phyloP scores from a whole-genome alignment of 2,329 filamentous ascomycete genomes.

The Elsinoe batatas region DNA sequence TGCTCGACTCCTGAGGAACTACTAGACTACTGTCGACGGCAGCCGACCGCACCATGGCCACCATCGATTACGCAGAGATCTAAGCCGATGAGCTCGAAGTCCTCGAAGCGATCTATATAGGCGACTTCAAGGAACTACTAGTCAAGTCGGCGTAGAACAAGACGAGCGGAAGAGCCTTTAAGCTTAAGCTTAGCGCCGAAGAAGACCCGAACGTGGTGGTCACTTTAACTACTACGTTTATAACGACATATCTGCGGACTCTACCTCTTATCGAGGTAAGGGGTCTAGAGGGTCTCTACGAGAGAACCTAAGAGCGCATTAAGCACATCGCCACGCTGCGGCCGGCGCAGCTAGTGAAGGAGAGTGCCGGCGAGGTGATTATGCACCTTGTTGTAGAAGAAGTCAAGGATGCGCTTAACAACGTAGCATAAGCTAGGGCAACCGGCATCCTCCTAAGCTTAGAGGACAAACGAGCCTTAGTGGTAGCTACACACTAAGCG shows the following conservation, averaged over 20 bases:
- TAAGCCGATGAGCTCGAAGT: conserved; percentile 83
- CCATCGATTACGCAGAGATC: conserved; percentile 65
- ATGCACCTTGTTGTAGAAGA: conserved; percentile 52
- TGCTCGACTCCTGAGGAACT: too few relatives aligned
- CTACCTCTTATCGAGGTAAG: conserved; percentile 62
- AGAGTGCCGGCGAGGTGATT: conserved; percentile 49
- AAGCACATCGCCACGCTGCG: conserved; percentile 58
- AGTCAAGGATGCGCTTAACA: conserved; percentile 65
- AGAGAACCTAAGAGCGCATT: conserved; percentile 61
- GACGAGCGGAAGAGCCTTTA: conserved; percentile 69
- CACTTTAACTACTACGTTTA: conserved; percentile 75
- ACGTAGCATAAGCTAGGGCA: conserved; percentile 69
- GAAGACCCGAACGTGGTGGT: conserved; percentile 64
- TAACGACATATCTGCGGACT: conserved; percentile 84
- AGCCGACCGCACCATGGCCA: conserved; percentile 17
- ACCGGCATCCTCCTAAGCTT: conserved; percentile 70
- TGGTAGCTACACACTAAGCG: conserved; percentile 61
- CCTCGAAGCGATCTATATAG: conserved; percentile 77
- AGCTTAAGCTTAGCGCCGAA: conserved; percentile 67
- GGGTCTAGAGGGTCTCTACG: conserved; percentile 53
- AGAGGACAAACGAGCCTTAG: conserved; percentile 76
- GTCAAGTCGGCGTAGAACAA: conserved; percentile 77
- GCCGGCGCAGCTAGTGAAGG: conserved; percentile 46
- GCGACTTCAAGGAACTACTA: conserved; percentile 71
- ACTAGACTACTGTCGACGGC: neutral